These are phyloP conservation scores for Claviceps purpurea DNA, from an alignment of 2,329 filamentous ascomycete genomes.

Conservation along the genomic window DNA sequence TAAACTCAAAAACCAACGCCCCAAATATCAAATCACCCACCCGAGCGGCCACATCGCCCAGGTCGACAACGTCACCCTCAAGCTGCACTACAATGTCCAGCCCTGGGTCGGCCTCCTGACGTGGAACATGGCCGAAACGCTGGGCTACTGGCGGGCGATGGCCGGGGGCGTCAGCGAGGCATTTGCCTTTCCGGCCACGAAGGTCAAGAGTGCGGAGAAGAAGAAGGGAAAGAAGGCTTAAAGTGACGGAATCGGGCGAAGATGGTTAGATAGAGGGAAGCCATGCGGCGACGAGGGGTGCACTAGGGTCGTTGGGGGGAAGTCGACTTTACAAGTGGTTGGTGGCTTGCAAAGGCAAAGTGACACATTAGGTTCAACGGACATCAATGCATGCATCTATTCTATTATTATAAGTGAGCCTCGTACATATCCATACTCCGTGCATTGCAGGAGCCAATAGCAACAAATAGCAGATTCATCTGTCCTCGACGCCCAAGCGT, in stretches of 20 bases:
- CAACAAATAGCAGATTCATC: too few relatives aligned
- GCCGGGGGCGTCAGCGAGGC: constrained; percentile 48
- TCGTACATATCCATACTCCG: too few relatives aligned
- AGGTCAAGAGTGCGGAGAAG: constrained; percentile 29
- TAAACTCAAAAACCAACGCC: constrained; percentile 68
- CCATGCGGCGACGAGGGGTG: too few relatives aligned
- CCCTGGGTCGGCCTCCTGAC: constrained; percentile 85
- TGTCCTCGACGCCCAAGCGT: too few relatives aligned
- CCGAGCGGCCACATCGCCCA: constrained; percentile 66
- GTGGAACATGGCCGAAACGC: constrained; percentile 54
- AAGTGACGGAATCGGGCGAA: background rate
- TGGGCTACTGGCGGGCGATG: constrained; percentile 52
- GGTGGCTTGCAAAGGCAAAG: too few relatives aligned
- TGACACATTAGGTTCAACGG: too few relatives aligned
- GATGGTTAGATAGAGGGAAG: too few relatives aligned
- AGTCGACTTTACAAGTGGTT: too few relatives aligned
- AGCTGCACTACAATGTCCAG: constrained; percentile 91
- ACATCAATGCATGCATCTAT: too few relatives aligned
- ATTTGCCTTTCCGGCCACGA: constrained; percentile 54
- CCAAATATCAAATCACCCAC: constrained; percentile 96
- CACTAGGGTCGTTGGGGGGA: too few relatives aligned
- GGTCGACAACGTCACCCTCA: constrained; percentile 59
- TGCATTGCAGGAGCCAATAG: too few relatives aligned
- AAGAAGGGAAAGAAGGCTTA: constrained; percentile 4
- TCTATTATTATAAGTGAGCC: too few relatives aligned